A percentile compares a stretch with the other conserved stretches of the same genome.
Evolutionary conservation across 202 grass and related monocot genomes (phyloP).

Genomic region (Alloteropsis angusta): DNA sequence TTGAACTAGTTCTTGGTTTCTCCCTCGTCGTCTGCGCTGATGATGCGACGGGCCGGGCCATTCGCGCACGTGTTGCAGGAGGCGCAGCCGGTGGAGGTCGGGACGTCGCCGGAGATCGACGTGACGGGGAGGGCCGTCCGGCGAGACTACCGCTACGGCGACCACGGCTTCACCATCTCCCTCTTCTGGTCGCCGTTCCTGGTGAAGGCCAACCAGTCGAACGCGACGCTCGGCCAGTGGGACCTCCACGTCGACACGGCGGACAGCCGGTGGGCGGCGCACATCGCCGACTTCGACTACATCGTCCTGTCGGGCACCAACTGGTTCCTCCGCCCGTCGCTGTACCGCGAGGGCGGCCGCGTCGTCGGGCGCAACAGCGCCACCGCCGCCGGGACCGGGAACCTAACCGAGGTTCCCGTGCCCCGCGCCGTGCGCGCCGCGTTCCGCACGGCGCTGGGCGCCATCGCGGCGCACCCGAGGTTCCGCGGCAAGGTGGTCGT

Average conservation of each 20-base stretch:
- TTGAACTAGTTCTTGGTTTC: background rate
- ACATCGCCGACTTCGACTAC: conserved; percentile 49
- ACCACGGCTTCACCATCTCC: conserved; percentile 39
- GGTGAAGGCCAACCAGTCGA: conserved; percentile 33
- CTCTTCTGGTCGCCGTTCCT: conserved; percentile 74
- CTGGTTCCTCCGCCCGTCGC: conserved; percentile 54
- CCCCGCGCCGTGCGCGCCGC: conserved; percentile 28
- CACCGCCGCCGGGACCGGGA: background rate
- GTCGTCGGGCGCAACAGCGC: conserved; percentile 48
- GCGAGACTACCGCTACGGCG: conserved; percentile 34
- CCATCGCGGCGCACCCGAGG: background rate
- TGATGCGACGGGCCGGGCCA: background rate
- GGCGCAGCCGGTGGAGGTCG: conserved; percentile 30
- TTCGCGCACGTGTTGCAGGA: background rate
- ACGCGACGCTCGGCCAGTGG: conserved; percentile 45
- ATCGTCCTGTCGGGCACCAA: conserved; percentile 44
- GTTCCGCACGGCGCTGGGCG: conserved; percentile 31
- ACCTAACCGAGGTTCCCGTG: conserved; percentile 39
- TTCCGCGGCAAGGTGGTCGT: conserved; percentile 30
- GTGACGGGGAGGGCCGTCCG: conserved; percentile 32
- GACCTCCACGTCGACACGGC: conserved; percentile 55
- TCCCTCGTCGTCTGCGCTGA: background rate
- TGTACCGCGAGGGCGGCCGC: conserved; percentile 45
- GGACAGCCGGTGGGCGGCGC: conserved; percentile 49
- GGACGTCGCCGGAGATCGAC: conserved; percentile 22